Conservation (phyloP, 345 rosid species). For the Turritis glabra region DNA sequence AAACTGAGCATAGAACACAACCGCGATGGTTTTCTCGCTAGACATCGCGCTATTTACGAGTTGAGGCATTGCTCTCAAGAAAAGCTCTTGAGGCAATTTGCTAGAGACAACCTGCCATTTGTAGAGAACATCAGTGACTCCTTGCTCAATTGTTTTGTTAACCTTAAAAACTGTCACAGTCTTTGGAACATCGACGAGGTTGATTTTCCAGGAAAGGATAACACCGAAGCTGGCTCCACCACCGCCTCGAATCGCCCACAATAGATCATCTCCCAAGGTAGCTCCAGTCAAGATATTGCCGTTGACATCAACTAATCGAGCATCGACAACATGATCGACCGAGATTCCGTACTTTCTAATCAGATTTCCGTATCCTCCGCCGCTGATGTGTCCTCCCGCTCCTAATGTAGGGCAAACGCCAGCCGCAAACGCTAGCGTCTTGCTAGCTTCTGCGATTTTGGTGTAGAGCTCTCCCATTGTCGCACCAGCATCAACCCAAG, state of each 20-base stretch:
- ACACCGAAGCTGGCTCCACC: constrained; percentile 62
- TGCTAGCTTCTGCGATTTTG: constrained; percentile 46
- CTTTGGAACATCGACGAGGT: constrained; percentile 50
- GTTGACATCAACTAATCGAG: constrained; percentile 46
- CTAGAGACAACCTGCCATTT: constrained; percentile 46
- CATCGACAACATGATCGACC: constrained; percentile 55
- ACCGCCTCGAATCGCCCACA: constrained; percentile 66
- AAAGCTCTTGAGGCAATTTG: constrained; percentile 34
- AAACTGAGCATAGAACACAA: constrained; percentile 41
- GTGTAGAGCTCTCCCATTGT: constrained; percentile 56
- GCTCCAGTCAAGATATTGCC: constrained; percentile 48
- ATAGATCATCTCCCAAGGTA: constrained; percentile 55
- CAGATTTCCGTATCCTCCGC: constrained; percentile 59
- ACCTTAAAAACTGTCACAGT: constrained; percentile 44
- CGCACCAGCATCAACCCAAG: constrained; percentile 61
- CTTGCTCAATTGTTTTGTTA: constrained; percentile 34
- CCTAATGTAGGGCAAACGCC: constrained; percentile 54
- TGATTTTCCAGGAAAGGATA: constrained; percentile 49
- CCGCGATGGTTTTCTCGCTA: constrained; percentile 34
- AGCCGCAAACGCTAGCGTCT: constrained; percentile 44
- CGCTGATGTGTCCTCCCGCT: constrained; percentile 50
- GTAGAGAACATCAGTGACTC: constrained; percentile 34
- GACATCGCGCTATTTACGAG: neutral
- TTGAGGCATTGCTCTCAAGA: constrained; percentile 38
- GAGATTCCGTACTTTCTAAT: constrained; percentile 56